Percentiles rank a stretch among this genome's conserved stretches.
phyloP scores from a whole-genome alignment of 352 stramenopile genomes.

The Globisporangium heterothallicum region DNA sequence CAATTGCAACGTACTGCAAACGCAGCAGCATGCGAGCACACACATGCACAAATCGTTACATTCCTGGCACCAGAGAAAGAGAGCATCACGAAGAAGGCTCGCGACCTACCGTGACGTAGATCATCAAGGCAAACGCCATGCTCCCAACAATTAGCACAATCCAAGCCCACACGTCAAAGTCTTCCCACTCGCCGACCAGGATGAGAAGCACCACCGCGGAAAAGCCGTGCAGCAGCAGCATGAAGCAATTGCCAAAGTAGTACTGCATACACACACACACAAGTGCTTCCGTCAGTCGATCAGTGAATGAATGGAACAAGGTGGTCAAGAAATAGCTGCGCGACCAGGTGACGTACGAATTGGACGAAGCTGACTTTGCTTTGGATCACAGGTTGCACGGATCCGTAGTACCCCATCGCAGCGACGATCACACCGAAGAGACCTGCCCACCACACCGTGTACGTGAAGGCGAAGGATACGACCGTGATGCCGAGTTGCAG shows the following conservation, averaged over 20 bases:
- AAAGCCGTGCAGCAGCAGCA: conserved; percentile 66
- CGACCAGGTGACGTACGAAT: conserved; percentile 43
- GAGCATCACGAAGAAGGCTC: background rate
- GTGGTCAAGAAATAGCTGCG: no score
- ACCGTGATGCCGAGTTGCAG: conserved; percentile 63
- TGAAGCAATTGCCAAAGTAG: conserved; percentile 87
- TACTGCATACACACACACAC: conserved; percentile 32
- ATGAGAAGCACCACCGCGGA: conserved; percentile 71
- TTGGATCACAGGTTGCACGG: conserved; percentile 75
- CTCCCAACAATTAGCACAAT: conserved; percentile 63
- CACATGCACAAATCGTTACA: no score
- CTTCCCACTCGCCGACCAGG: conserved; percentile 70
- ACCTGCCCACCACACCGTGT: conserved; percentile 74
- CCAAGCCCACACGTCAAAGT: conserved; percentile 73
- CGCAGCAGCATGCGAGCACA: no score
- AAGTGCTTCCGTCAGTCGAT: background rate
- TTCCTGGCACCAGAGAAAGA: no score
- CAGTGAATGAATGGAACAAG: no score
- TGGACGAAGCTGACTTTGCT: conserved; percentile 88
- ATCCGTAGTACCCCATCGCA: conserved; percentile 78
- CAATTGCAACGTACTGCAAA: conserved; percentile 66
- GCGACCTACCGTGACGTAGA: conserved; percentile 66
- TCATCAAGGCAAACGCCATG: conserved; percentile 59
- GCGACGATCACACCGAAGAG: conserved; percentile 78
- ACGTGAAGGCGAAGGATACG: conserved; percentile 76